These are phyloP conservation scores for Niveomyces coronatus DNA, from an alignment of 2,329 filamentous ascomycete species.

Conservation along the genomic window DNA sequence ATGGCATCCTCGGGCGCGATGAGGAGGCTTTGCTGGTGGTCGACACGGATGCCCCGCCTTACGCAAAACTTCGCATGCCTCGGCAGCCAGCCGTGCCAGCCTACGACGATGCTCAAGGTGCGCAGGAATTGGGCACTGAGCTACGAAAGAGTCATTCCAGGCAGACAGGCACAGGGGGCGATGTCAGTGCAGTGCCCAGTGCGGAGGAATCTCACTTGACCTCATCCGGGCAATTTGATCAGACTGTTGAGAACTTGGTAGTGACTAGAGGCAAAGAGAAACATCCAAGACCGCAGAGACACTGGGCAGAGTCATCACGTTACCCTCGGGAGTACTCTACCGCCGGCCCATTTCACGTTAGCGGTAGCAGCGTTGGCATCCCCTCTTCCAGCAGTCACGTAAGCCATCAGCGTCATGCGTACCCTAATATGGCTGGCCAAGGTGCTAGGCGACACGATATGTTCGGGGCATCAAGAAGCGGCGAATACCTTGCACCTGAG, in stretches of 20 bases:
- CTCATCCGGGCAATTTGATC: too few relatives aligned
- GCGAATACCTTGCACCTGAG: background rate
- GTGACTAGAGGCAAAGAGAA: background rate
- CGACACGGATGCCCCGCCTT: constrained; percentile 41
- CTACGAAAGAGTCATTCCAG: too few relatives aligned
- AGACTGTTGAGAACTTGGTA: background rate
- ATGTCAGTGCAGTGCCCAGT: too few relatives aligned
- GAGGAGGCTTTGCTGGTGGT: constrained; percentile 59
- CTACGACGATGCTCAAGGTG: background rate
- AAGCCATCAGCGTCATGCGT: background rate
- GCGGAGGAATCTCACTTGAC: too few relatives aligned
- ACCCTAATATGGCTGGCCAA: background rate
- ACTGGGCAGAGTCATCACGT: constrained; percentile 3
- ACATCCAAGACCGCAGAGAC: background rate
- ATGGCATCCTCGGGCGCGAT: constrained; percentile 59
- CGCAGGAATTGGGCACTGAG: too few relatives aligned
- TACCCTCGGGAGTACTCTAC: constrained; percentile 1
- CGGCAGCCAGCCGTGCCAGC: background rate
- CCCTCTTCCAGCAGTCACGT: background rate
- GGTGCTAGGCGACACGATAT: background rate
- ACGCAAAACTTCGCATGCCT: constrained; percentile 30
- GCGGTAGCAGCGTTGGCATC: constrained; percentile 3
- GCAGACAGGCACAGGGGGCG: background rate
- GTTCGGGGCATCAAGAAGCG: background rate
- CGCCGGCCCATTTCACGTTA: constrained; percentile 1